Base-by-base conservation (phyloP, 306 rosid genomes). In the Quercus cerris region DNA sequence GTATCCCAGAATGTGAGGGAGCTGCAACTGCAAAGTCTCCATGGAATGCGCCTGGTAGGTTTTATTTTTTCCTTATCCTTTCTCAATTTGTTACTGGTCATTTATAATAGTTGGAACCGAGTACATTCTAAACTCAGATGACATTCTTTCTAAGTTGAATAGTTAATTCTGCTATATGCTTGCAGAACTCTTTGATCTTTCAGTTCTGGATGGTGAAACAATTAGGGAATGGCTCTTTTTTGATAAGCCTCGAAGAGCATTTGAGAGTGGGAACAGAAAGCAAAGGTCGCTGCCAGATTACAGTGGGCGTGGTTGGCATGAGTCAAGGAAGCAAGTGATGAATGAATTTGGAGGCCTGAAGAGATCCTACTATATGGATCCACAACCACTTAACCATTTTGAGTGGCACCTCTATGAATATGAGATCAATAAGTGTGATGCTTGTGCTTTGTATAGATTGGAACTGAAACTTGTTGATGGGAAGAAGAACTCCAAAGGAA, bases 351-450 rank as follows among this genome's bases (percentile, higher is more conserved):
- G 94, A 74, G 99, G 99, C 70, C 93, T 95, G 82, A 95, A 95
- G 91, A 86, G 99, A 78, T 95, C 99, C 77, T 95, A 95, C 84
- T 95, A 95, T 71, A 95, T 95, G 99, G 99, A 95, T 81, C 99
- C 99, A 2, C 99, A 95, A 49, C 99, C 99, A 5, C 77, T 88
- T 82, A 91, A 90, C 86, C 91, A 90, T 82, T 85, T 85, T 80
- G 99, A 95, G 88, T 95, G 99, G 99, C 99, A 95, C 85, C 98
- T 95, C 20, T 95, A 95, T 25, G 99, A 95, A 59, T 95, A 95
- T 15, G 99, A 95, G 90, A 95, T 95, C 78, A 93, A 84, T 87
- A 93, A 93, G 88, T 95, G 93, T 31, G 99, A 95, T 77, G 92
- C 84, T 19, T 95, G 97, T 84, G 99, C 99, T 74, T 87, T 95